Conservation (phyloP, 179 eudicot genomes). For the Beta lomatogona region DNA sequence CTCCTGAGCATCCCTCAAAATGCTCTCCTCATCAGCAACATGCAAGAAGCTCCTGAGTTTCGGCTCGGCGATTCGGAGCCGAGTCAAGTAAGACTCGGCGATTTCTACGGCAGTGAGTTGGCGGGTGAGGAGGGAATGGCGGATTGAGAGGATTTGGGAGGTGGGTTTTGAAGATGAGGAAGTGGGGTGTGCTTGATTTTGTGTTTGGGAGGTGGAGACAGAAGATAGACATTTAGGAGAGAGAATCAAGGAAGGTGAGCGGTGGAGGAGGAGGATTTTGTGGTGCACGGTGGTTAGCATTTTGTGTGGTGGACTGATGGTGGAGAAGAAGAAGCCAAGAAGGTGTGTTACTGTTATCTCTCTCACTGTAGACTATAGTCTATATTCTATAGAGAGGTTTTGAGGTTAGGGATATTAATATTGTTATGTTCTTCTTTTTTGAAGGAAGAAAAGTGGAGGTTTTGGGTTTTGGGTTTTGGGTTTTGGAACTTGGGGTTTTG, state of each 20-base stretch:
- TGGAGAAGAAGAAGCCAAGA: neutral
- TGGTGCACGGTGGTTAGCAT: neutral
- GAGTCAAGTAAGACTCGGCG: constrained; percentile 56
- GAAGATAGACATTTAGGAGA: neutral
- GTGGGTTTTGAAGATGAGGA: constrained; percentile 31
- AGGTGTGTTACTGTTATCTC: neutral
- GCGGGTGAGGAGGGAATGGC: constrained; percentile 69
- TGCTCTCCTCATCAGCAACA: constrained; percentile 46
- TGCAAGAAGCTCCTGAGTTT: constrained; percentile 66
- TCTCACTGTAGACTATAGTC: no score
- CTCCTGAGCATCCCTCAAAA: constrained; percentile 56
- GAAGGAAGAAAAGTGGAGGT: no score
- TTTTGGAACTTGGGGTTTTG: no score
- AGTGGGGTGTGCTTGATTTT: constrained; percentile 13
- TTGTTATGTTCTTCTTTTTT: no score
- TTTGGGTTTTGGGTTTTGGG: no score
- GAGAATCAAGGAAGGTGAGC: neutral
- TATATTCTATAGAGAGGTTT: no score
- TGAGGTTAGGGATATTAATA: no score
- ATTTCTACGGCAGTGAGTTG: constrained; percentile 65
- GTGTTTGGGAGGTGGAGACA: constrained; percentile 22
- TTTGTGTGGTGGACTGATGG: neutral
- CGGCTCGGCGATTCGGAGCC: constrained; percentile 68
- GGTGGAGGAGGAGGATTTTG: no score
- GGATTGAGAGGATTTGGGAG: constrained; percentile 78